These are phyloP conservation scores for Eutypa lata DNA, from an alignment of 2,329 filamentous ascomycete species.

Conservation along the genomic window DNA sequence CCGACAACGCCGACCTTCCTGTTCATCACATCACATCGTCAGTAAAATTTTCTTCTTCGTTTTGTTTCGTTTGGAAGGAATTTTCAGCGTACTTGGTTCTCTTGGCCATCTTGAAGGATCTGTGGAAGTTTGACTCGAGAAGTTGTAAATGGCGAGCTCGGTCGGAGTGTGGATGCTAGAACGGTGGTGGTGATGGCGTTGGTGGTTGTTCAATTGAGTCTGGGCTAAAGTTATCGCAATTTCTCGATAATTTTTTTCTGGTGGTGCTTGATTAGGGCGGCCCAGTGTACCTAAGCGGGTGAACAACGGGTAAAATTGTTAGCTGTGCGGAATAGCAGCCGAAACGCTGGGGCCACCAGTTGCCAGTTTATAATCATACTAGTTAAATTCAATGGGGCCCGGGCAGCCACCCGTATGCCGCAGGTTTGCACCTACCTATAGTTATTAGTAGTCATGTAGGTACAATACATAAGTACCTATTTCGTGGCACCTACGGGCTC, in stretches of 20 bases:
- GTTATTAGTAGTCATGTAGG: no score
- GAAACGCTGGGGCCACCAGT: background rate
- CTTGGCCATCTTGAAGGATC: slow-evolving; percentile 40
- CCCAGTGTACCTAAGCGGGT: background rate
- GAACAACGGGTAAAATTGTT: background rate
- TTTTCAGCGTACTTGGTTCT: slow-evolving; percentile 62
- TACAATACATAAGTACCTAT: no score
- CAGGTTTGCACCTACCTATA: no score
- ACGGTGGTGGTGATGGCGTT: slow-evolving; percentile 5
- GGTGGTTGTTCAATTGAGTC: slow-evolving; percentile 12
- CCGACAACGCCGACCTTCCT: slow-evolving; percentile 96
- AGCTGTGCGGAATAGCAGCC: background rate
- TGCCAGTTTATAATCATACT: no score
- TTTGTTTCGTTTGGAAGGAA: no score
- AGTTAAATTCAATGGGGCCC: no score
- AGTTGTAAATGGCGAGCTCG: slow-evolving; percentile 12
- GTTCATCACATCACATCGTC: background rate
- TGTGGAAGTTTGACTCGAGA: slow-evolving; percentile 11
- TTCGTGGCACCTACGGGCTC: no score
- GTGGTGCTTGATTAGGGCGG: background rate
- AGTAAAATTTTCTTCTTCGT: background rate
- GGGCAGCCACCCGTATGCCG: no score
- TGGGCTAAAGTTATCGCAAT: background rate
- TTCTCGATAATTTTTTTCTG: background rate
- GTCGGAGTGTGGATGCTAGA: slow-evolving; percentile 2